Base-by-base conservation (phyloP, 345 rosid genomes). In the Cardiospermum halicacabum region DNA sequence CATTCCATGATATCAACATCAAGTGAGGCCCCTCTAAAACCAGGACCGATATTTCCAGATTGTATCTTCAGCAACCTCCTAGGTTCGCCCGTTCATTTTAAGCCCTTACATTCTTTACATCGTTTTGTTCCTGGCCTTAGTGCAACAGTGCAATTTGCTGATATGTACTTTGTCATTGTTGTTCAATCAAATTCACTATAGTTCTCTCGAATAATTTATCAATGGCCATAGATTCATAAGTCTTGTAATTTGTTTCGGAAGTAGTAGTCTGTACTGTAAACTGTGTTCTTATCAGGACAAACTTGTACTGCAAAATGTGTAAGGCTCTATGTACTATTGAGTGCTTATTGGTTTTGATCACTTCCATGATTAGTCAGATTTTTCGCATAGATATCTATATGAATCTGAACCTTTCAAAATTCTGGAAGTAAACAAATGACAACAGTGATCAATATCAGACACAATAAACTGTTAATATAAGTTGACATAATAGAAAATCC, bases 1-100 rank as follows among this genome's bases (percentile, higher is more conserved):
- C 96, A 13, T 93, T 90, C 60, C 93, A 75, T 28, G 82, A 71
- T 62, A 89, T 87, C 74, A 28, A 71, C 60, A 89, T 87, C 74
- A 28, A 74, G 57, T 78, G 72, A 77, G 58, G 51, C 18, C 28
- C 56, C 54, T 53, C 19, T 21, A 30, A 3, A 28, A 40, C 42
- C 19, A 65, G 42, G 5, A 40, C 42, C 49, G 5, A 28, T 18
- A 54, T 55, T 65, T 65, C 27, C 54, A 55, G 54, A 16, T 61
- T 27, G 11, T 39, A 40, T n/a, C 27, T 26, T 36, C n/a, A 34
- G 59, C n/a, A 37, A 39, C 31, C 50, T 25, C 24, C 2, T 11
- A 27, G 22, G 42, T 11, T 53, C 42, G 21, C 53, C 12, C 40
- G 26, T 54, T 31, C 1, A 7, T 37, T 54, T 53, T 11, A 26